These are phyloP conservation scores for Calonectria fujianensis DNA, from an alignment of 2,329 filamentous ascomycete species.

Conservation along the genomic window DNA sequence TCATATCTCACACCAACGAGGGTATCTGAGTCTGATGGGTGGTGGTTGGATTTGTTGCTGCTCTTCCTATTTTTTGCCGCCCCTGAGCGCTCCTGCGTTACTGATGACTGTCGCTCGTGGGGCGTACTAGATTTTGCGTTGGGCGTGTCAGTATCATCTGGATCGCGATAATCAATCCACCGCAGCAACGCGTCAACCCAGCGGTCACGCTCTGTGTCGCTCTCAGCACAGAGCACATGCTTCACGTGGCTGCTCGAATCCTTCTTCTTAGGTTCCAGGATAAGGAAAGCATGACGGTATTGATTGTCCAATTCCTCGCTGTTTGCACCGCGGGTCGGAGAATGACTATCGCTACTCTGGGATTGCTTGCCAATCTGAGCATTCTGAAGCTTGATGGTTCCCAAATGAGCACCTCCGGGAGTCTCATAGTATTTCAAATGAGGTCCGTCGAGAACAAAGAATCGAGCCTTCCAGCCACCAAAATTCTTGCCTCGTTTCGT, in stretches of 20 bases:
- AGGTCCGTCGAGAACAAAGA: slow-evolving; percentile 77
- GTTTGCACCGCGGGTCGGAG: slow-evolving; percentile 72
- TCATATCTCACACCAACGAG: slow-evolving; percentile 77
- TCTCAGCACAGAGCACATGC: slow-evolving; percentile 97
- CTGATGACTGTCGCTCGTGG: slow-evolving; percentile 62
- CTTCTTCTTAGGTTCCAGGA: slow-evolving; percentile 96
- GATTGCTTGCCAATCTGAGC: slow-evolving; percentile 97
- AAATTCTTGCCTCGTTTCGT: slow-evolving; percentile 99
- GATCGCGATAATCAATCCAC: slow-evolving; percentile 87
- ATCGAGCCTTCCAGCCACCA: slow-evolving; percentile 95
- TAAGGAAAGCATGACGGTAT: slow-evolving; percentile 96
- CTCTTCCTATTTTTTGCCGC: slow-evolving; percentile 61
- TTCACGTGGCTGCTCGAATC: slow-evolving; percentile 91
- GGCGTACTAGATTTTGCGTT: slow-evolving; percentile 54
- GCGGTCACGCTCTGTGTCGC: slow-evolving; percentile 90
- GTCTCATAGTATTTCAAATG: slow-evolving; percentile 91
- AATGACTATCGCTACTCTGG: slow-evolving; percentile 67
- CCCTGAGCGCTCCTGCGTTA: slow-evolving; percentile 58
- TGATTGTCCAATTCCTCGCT: slow-evolving; percentile 91
- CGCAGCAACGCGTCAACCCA: slow-evolving; percentile 95
- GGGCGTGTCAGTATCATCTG: slow-evolving; percentile 67
- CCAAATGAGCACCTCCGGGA: slow-evolving; percentile 91
- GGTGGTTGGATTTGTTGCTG: slow-evolving; percentile 60
- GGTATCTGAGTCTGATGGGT: slow-evolving; percentile 64
- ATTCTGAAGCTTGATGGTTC: slow-evolving; percentile 92